Evolutionary conservation across 768 basidiomycete genomes (phyloP).

Genomic region (Tulasnella sp.): DNA sequence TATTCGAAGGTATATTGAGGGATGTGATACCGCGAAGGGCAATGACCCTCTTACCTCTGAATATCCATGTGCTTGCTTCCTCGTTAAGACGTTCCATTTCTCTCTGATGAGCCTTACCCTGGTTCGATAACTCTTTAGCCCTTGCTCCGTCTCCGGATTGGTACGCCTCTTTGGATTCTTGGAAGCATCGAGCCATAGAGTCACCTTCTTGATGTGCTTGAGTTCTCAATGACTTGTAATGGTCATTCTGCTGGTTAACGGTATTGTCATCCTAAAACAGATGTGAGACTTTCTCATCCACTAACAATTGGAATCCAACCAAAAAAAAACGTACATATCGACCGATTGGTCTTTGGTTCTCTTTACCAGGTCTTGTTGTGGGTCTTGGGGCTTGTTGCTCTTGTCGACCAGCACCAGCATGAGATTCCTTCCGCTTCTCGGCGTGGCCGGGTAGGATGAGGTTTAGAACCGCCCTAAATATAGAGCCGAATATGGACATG

Average conservation of each 20-base stretch:
- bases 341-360: too few species aligned
- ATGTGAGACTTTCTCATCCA: too few species aligned
- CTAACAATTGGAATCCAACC: too few species aligned
- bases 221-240: slow-evolving; percentile 27
- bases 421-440: too few species aligned
- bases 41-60: slow-evolving; percentile 24
- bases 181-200: slow-evolving; percentile 18
- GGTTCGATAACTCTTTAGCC: slow-evolving; percentile 28
- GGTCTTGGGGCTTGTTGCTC: too few species aligned
- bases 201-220: slow-evolving; percentile 30
- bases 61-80: slow-evolving; percentile 32
- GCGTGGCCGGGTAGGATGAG: too few species aligned
- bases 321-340: too few species aligned
- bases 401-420: too few species aligned
- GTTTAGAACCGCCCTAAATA: too few species aligned
- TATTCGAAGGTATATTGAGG: not conserved
- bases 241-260: slow-evolving; percentile 21
- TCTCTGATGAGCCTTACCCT: slow-evolving; percentile 29
- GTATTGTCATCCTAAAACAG: too few species aligned
- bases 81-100: slow-evolving; percentile 29
- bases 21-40: not conserved
- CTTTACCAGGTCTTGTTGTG: too few species aligned
- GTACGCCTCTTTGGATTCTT: slow-evolving; percentile 28
- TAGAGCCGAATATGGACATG: too few species aligned
- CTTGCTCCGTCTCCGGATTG: slow-evolving; percentile 28